These are phyloP conservation scores for Sugiyamaella xylanicola DNA, from an alignment of 1,139 yeast genomes.

Conservation along the genomic window DNA sequence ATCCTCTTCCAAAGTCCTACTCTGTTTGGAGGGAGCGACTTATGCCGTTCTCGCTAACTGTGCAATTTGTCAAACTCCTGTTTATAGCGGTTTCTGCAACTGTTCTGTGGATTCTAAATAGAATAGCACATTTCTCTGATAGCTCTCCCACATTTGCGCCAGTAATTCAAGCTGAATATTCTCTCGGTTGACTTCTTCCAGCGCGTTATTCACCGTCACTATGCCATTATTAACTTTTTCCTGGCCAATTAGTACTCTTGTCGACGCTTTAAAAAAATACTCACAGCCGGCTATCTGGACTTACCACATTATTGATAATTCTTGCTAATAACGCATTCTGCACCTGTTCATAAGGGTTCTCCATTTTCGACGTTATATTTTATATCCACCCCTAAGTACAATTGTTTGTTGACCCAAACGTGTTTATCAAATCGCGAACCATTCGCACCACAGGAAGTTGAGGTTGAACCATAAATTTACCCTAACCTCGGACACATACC, in stretches of 20 bases:
- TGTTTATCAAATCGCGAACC: too few species aligned
- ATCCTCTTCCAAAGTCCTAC: too few species aligned
- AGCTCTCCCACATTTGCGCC: conserved; percentile 81
- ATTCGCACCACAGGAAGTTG: too few species aligned
- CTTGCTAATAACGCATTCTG: conserved; percentile 79
- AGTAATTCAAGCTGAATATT: conserved; percentile 73
- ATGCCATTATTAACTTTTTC: conserved; percentile 75
- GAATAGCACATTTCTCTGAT: conserved; percentile 69
- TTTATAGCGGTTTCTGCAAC: conserved; percentile 54
- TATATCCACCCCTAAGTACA: too few species aligned
- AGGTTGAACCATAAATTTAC: too few species aligned
- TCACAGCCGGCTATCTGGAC: background rate
- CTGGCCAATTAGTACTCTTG: conserved; percentile 31
- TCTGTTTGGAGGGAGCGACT: too few species aligned
- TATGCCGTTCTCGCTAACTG: too few species aligned
- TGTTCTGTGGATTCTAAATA: conserved; percentile 73
- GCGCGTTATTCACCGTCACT: conserved; percentile 58
- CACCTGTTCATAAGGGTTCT: conserved; percentile 86
- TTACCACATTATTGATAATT: conserved; percentile 58
- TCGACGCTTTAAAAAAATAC: background rate
- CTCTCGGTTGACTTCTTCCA: conserved; percentile 64
- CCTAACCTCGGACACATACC: too few species aligned
- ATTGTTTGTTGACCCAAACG: too few species aligned
- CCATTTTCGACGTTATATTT: too few species aligned
- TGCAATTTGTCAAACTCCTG: too few species aligned